These are phyloP conservation scores for Allomyces javanicus DNA, from an alignment of 192 early-diverging fungal species.

Conservation along the genomic window DNA sequence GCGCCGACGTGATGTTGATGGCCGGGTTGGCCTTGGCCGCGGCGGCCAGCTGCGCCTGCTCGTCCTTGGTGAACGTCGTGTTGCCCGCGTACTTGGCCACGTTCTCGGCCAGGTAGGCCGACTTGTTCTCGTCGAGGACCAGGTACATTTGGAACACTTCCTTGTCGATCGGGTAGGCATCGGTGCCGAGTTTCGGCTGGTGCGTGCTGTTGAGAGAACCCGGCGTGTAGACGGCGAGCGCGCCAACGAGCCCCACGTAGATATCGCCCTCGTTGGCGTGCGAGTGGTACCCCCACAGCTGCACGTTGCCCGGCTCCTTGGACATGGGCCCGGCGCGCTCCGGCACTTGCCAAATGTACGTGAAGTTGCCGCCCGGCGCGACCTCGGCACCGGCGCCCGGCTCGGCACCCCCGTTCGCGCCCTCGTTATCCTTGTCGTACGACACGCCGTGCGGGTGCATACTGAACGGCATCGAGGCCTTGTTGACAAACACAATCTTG, in stretches of 20 bases:
- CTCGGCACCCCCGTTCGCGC: neutral
- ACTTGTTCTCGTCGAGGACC: constrained; percentile 12
- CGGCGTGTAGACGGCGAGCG: constrained; percentile 14
- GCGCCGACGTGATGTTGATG: neutral
- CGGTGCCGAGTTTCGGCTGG: neutral
- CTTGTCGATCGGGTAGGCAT: constrained; percentile 13
- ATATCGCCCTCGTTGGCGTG: constrained; percentile 9
- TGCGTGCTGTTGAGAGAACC: constrained; percentile 8
- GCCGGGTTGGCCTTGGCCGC: neutral
- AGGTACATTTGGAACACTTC: constrained; percentile 18
- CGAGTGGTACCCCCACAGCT: constrained; percentile 16
- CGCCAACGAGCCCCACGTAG: constrained; percentile 16
- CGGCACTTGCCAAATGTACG: constrained; percentile 18
- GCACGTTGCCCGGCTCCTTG: constrained; percentile 9
- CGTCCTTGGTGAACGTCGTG: neutral
- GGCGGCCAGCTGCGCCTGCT: neutral
- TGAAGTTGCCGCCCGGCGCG: constrained; percentile 7
- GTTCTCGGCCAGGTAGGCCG: constrained; percentile 5
- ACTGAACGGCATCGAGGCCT: constrained; percentile 8
- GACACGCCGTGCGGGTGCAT: constrained; percentile 14
- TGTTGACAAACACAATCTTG: constrained; percentile 14
- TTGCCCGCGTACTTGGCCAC: neutral
- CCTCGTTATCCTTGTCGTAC: constrained; percentile 1
- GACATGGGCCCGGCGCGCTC: constrained; percentile 2
- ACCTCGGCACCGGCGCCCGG: constrained; percentile 3